Conservation (phyloP, 2,329 filamentous ascomycete genomes). For the Fusarium oxysporum region DNA sequence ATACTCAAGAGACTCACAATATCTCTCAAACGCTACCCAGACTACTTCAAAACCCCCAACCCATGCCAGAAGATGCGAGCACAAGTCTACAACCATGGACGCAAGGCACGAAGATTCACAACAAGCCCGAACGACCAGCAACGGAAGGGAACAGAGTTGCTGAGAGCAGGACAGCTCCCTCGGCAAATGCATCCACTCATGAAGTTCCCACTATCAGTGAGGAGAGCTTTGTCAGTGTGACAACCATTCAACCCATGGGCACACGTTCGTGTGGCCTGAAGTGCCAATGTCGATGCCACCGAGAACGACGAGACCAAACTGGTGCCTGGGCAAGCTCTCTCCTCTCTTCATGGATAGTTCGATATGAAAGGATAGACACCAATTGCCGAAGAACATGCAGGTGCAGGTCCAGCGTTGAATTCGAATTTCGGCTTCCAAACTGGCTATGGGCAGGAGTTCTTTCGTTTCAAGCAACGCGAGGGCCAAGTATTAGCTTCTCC, state of each 20-base stretch:
- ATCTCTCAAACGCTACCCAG: too few relatives aligned
- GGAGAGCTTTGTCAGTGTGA: neutral
- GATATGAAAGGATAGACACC: fast-evolving
- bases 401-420: fast-evolving
- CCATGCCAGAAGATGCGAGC: too few relatives aligned
- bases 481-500: neutral
- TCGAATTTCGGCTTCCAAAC: conserved; percentile 5
- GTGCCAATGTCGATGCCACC: conserved; percentile 27
- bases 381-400: neutral
- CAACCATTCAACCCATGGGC: neutral
- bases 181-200: too few relatives aligned
- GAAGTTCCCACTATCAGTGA: neutral
- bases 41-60: too few relatives aligned
- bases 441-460: conserved; percentile 29
- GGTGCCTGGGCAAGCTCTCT: neutral
- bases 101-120: too few relatives aligned
- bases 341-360: conserved; percentile 4
- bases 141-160: too few relatives aligned
- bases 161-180: too few relatives aligned
- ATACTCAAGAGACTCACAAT: too few relatives aligned
- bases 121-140: too few relatives aligned
- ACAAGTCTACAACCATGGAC: too few relatives aligned
- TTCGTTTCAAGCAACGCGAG: neutral
- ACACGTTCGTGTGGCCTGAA: neutral
- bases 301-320: neutral